Evolutionary conservation across 495 filamentous ascomycete genomes (phyloP), one percentile per base, ranked within the genome.

Genomic region (Penicillium ucsense): DNA sequence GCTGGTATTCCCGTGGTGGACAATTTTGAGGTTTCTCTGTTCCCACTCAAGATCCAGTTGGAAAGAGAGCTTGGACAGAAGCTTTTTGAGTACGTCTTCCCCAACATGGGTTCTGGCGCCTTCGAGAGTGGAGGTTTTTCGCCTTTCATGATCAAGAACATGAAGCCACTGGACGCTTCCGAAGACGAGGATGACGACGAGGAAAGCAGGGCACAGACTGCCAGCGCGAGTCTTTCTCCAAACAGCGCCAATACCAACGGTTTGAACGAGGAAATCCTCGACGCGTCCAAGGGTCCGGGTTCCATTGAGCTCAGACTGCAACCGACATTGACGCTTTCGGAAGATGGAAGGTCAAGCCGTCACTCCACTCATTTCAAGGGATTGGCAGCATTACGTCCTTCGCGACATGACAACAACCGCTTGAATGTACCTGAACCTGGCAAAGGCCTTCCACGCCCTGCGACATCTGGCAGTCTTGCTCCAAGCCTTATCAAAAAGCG

Each of bases 1-100:
- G 92, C 91, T 37, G 92, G 92, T 33, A 97, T 99, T 55, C 89
- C 92, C 1, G 90, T 99, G 39, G 83, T 97, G 73, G 90, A 97
- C 53, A 85, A 94, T 59, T 99, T 99, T 53, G 92, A 99, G 63
- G 85, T 99, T 43, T 86, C 89, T 50, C 68, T 97, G 7, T 89
- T 92, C 62, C 92, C 92, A 2, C 77, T 99, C 55, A 94, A 87
- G 60, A 80, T 99, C 31, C 94, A 99, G 61, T 74, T 99, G 28
- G 92, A 99, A 66, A 82, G 80, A 20, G 91, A 97, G 56, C 80
- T 97, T 45, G 92, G 90, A 7, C 89, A 94, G 61, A 90, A 82
- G 62, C 75, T 99, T 12, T 96, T 97, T 57, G 91, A 97, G 64
- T 99, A 99, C 67, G 87, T 97, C 50, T 99, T 99, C 68, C 92